Evolutionary conservation across 1,284 basidiomycete genomes (phyloP).

Genomic region (Tilletia walkeri): DNA sequence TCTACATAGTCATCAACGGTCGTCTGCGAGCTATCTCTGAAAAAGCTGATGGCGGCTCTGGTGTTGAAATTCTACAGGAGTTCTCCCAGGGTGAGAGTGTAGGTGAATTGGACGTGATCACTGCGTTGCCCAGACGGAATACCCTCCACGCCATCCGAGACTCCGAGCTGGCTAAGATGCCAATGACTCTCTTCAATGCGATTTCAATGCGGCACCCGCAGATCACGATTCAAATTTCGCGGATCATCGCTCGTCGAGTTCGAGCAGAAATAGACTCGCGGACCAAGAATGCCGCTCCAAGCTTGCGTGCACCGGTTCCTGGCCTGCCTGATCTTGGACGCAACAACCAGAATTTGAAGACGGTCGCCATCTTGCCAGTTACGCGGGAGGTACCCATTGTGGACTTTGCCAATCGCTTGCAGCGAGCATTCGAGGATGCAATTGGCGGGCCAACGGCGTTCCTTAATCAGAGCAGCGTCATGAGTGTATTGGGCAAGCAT

Average conservation of each 20-base stretch:
- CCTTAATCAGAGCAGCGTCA: slow-evolving; percentile 51
- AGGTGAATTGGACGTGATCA: slow-evolving; percentile 93
- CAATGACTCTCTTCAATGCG: slow-evolving; percentile 94
- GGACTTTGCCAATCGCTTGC: slow-evolving; percentile 50
- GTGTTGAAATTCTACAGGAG: slow-evolving; percentile 79
- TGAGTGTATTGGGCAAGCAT: slow-evolving; percentile 51
- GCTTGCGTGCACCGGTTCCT: slow-evolving; percentile 35
- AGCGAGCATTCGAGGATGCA: slow-evolving; percentile 47
- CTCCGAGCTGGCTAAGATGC: slow-evolving; percentile 96
- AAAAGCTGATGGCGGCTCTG: slow-evolving; percentile 62
- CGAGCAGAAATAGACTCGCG: slow-evolving; percentile 67
- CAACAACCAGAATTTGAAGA: slow-evolving; percentile 89
- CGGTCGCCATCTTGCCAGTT: slow-evolving; percentile 72
- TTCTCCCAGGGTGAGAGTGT: slow-evolving; percentile 80
- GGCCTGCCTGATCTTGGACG: slow-evolving; percentile 60
- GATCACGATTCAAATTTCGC: slow-evolving; percentile 90
- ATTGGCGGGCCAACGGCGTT: slow-evolving; percentile 48
- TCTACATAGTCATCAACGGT: slow-evolving; percentile 96
- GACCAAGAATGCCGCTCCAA: slow-evolving; percentile 20
- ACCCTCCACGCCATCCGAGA: slow-evolving; percentile 98
- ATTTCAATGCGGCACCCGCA: slow-evolving; percentile 78
- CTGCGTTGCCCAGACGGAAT: slow-evolving; percentile 77
- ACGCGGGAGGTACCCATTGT: slow-evolving; percentile 59
- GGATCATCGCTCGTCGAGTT: slow-evolving; percentile 89
- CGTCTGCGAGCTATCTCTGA: slow-evolving; percentile 77